Percentiles rank a stretch among this genome's conserved stretches.
These are phyloP conservation scores for Lasiosphaeria ovina DNA, from an alignment of 495 filamentous ascomycete genomes.

Conservation along the genomic window DNA sequence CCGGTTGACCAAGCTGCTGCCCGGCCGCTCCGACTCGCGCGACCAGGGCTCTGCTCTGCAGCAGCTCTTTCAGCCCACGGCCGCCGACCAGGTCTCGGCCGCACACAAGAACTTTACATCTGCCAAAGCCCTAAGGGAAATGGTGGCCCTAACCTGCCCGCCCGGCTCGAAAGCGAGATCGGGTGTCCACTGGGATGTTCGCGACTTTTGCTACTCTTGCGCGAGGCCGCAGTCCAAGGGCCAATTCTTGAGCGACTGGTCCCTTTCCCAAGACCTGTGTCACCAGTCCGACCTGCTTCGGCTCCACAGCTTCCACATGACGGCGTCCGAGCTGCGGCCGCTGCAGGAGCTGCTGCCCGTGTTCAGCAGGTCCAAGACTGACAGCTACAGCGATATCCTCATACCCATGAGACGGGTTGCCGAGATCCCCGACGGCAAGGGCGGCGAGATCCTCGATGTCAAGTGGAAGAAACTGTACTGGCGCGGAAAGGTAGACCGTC, in stretches of 20 bases:
- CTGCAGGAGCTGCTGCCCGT: constrained; percentile 65
- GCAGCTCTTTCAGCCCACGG: not conserved
- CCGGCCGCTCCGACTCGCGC: constrained; percentile 2
- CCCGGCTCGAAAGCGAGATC: constrained; percentile 57
- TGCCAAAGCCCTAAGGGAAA: constrained; percentile 51
- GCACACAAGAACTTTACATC: constrained; percentile 19
- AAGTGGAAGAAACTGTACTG: constrained; percentile 60
- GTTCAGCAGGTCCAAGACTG: constrained; percentile 70
- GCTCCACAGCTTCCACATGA: constrained; percentile 69
- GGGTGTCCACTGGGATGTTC: constrained; percentile 50
- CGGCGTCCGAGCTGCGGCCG: constrained; percentile 59
- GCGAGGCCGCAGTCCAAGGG: constrained; percentile 64
- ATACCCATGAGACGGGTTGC: constrained; percentile 76
- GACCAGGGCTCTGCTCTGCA: constrained; percentile 6
- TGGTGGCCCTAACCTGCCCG: constrained; percentile 54
- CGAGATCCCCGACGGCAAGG: constrained; percentile 40
- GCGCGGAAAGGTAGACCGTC: constrained; percentile 50
- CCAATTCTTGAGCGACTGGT: constrained; percentile 65
- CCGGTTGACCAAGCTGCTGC: constrained; percentile 36
- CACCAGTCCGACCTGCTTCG: constrained; percentile 76
- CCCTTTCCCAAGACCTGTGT: constrained; percentile 63
- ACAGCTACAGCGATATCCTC: constrained; percentile 66
- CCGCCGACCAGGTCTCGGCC: not conserved
- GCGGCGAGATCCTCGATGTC: constrained; percentile 39
- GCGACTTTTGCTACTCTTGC: constrained; percentile 61